These are phyloP conservation scores for Botrytis squamosa DNA, from an alignment of 2,329 filamentous ascomycete species.

Conservation along the genomic window DNA sequence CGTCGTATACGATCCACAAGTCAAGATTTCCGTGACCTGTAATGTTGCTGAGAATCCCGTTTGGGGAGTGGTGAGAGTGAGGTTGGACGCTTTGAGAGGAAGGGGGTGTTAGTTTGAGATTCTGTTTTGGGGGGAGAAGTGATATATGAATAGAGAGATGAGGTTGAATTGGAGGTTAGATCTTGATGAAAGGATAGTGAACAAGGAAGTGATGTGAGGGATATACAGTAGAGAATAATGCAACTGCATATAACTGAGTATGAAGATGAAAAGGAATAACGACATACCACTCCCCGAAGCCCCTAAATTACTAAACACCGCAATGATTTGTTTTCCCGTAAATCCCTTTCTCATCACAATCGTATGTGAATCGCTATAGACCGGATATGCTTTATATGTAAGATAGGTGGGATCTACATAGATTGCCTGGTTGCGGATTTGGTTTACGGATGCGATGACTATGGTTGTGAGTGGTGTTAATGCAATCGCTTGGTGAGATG, in stretches of 20 bases:
- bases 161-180: accelerated
- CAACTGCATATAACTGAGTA: background rate
- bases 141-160: too few species aligned
- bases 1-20: conserved; percentile 46
- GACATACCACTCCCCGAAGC: conserved; percentile 20
- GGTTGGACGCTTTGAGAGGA: background rate
- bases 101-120: background rate
- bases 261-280: too few species aligned
- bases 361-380: conserved; percentile 33
- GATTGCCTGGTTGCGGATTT: conserved; percentile 35
- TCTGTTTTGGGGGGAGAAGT: too few species aligned
- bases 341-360: conserved; percentile 37
- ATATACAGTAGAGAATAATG: background rate
- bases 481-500: background rate
- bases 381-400: conserved; percentile 33
- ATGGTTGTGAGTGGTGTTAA: background rate
- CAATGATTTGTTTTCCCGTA: conserved; percentile 31
- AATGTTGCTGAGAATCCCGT: conserved; percentile 43
- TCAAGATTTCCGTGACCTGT: conserved; percentile 44
- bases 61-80: conserved; percentile 38
- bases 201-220: accelerated
- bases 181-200: accelerated
- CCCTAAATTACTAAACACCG: conserved; percentile 45
- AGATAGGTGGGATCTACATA: conserved; percentile 30
- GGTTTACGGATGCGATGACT: conserved; percentile 38